These are phyloP conservation scores for Trichophyton verrucosum DNA, from an alignment of 2,329 filamentous ascomycete genomes.

Conservation along the genomic window DNA sequence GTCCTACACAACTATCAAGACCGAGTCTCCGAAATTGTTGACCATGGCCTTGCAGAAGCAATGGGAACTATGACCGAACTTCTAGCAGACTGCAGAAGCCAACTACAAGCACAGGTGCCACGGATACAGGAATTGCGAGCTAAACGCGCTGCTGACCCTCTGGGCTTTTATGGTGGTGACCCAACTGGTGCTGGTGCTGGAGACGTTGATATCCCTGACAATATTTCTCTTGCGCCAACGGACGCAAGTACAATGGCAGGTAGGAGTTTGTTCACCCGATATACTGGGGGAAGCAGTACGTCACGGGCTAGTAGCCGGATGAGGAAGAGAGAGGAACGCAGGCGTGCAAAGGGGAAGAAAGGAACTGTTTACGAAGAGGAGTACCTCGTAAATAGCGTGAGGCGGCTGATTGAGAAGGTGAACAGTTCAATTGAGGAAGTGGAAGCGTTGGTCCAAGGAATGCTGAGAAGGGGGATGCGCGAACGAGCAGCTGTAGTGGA, in stretches of 20 bases:
- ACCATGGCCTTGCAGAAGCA: constrained; percentile 66
- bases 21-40: constrained; percentile 57
- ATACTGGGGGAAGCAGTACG: constrained; percentile 55
- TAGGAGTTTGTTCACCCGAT: constrained; percentile 82
- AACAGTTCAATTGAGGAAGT: constrained; percentile 62
- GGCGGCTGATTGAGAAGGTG: constrained; percentile 69
- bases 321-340: constrained; percentile 79
- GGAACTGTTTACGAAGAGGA: constrained; percentile 97
- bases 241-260: constrained; percentile 63
- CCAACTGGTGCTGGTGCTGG: constrained; percentile 40
- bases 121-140: constrained; percentile 69
- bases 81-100: constrained; percentile 79
- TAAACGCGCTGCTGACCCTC: constrained; percentile 71
- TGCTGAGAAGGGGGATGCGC: constrained; percentile 71
- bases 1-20: constrained; percentile 47
- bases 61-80: constrained; percentile 77
- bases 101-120: constrained; percentile 73
- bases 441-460: constrained; percentile 58
- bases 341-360: constrained; percentile 87
- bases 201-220: constrained; percentile 68
- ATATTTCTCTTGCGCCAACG: constrained; percentile 81
- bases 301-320: constrained; percentile 65
- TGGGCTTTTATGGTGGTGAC: constrained; percentile 80
- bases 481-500: constrained; percentile 74
- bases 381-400: constrained; percentile 81